Evolutionary conservation across 352 stramenopile genomes (phyloP).

Genomic region (Phytophthora citrophthora): DNA sequence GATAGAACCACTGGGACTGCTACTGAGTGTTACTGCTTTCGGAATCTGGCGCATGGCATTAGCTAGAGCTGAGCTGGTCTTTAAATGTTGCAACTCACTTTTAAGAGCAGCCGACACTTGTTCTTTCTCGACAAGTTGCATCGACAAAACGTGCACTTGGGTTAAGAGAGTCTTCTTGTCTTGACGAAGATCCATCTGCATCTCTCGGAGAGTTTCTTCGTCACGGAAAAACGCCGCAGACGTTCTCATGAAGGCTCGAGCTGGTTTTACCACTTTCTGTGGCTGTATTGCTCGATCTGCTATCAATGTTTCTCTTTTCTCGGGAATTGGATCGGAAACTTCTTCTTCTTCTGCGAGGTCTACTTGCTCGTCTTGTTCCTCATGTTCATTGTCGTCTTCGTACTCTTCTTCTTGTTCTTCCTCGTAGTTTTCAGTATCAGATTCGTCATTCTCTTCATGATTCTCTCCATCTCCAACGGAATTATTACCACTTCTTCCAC

Average conservation of each 20-base stretch:
- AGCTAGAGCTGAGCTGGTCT: conserved; percentile 58
- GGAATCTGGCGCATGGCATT: conserved; percentile 30
- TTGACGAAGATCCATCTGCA: conserved; percentile 37
- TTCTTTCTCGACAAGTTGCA: conserved; percentile 47
- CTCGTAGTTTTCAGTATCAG: not conserved
- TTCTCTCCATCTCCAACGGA: conserved; percentile 28
- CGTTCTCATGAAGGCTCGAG: conserved; percentile 26
- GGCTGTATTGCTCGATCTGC: not conserved
- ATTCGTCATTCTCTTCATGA: conserved; percentile 21
- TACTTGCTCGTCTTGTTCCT: not conserved
- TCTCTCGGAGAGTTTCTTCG: conserved; percentile 53
- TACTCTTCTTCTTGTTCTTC: conserved; percentile 14
- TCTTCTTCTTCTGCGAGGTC: not conserved
- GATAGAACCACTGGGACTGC: not conserved
- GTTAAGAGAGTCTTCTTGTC: conserved; percentile 48
- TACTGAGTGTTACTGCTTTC: conserved; percentile 1
- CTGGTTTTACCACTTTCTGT: conserved; percentile 5
- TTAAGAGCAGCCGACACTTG: conserved; percentile 40
- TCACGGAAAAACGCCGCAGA: conserved; percentile 59
- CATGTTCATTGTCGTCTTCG: conserved; percentile 19
- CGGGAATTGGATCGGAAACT: not conserved
- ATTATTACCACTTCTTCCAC: conserved; percentile 9
- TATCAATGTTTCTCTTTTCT: not conserved
- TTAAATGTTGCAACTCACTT: conserved; percentile 58
- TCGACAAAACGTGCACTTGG: conserved; percentile 38